These are phyloP conservation scores for Solanum habrochaites DNA, from an alignment of 257 asterid genomes.

Conservation along the genomic window DNA sequence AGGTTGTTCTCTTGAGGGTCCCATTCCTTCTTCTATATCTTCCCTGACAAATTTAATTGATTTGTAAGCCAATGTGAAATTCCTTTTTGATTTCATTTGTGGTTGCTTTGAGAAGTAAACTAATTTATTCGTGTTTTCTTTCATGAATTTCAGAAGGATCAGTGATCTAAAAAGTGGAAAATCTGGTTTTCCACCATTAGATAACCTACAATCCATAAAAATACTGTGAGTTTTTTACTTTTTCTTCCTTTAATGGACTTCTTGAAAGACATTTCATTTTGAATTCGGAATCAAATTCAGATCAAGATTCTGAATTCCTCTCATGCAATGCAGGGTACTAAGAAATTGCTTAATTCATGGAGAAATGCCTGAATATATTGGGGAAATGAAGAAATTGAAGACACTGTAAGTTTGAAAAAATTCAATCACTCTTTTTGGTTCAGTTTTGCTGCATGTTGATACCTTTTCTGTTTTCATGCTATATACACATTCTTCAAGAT, in stretches of 20 bases:
- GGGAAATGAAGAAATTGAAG: slow-evolving; percentile 54
- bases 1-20: slow-evolving; percentile 90
- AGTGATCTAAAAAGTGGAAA: slow-evolving; percentile 59
- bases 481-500: background rate
- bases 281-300: background rate
- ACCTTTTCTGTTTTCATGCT: background rate
- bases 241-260: background rate
- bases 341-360: slow-evolving; percentile 61
- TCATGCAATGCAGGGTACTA: slow-evolving; percentile 28
- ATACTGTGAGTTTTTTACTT: slow-evolving; percentile 41
- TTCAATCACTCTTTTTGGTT: background rate
- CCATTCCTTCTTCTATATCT: slow-evolving; percentile 71
- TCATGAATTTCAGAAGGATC: slow-evolving; percentile 61
- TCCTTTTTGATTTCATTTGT: background rate
- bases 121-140: background rate
- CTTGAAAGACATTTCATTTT: background rate
- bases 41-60: slow-evolving; percentile 52
- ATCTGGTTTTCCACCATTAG: slow-evolving; percentile 56
- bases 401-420: slow-evolving; percentile 38
- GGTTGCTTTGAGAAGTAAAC: background rate
- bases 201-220: slow-evolving; percentile 42
- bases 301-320: background rate
- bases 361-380: slow-evolving; percentile 51
- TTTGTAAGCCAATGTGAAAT: slow-evolving; percentile 37
- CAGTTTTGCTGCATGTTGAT: background rate